Conservation (phyloP, 2,329 filamentous ascomycete genomes). For the Monosporascus ibericus region DNA sequence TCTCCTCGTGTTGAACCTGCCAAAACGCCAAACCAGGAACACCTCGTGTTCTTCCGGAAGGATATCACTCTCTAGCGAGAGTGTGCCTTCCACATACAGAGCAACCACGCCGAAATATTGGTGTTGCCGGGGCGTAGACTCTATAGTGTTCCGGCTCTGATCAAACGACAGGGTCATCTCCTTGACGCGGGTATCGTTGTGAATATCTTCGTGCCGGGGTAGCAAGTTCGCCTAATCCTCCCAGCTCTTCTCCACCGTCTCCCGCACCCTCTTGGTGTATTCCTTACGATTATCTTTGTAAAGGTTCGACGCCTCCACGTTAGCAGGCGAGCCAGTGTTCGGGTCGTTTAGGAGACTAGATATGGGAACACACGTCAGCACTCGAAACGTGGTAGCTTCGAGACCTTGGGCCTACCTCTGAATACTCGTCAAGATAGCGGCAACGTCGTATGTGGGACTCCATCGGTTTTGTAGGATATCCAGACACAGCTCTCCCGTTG, state of each 20-base stretch:
- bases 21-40: background rate
- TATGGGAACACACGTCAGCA: constrained; percentile 3
- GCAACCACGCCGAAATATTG: no score
- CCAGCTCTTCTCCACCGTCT: constrained; percentile 99
- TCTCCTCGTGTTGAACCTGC: background rate
- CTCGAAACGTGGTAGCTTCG: background rate
- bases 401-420: constrained; percentile 61
- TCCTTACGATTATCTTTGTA: constrained; percentile 98
- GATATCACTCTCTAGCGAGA: background rate
- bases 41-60: background rate
- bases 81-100: background rate
- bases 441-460: constrained; percentile 98
- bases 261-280: constrained; percentile 88
- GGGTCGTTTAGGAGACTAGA: constrained; percentile 88
- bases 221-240: constrained; percentile 58
- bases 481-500: constrained; percentile 89
- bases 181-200: background rate
- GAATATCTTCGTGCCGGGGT: background rate
- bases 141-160: background rate
- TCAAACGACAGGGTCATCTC: background rate
- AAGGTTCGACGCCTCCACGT: constrained; percentile 94
- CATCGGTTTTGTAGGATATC: constrained; percentile 97
- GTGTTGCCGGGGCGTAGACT: background rate
- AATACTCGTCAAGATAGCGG: constrained; percentile 93
- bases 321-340: constrained; percentile 96